Conservation (phyloP, 192 early-diverging fungal species). For the Phycomyces nitens region DNA sequence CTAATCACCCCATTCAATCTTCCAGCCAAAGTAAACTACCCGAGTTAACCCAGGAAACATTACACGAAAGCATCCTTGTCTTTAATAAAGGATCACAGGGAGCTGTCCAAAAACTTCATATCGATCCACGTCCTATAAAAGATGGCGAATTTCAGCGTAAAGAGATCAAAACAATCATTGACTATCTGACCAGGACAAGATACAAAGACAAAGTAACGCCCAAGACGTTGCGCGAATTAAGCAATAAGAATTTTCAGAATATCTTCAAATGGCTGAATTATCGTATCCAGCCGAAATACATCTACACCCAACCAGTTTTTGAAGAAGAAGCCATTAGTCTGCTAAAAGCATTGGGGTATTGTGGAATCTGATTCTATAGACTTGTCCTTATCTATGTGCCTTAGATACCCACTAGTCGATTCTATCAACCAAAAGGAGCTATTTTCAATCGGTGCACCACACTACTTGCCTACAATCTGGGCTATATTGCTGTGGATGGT, state of each 20-base stretch:
- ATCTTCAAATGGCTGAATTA: constrained; percentile 75
- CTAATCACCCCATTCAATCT: too few species aligned
- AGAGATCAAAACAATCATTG: constrained; percentile 49
- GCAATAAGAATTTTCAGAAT: constrained; percentile 61
- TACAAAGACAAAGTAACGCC: constrained; percentile 41
- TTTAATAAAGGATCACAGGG: constrained; percentile 2
- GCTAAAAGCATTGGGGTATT: constrained; percentile 52
- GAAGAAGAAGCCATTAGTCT: constrained; percentile 69
- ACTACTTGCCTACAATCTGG: constrained; percentile 66
- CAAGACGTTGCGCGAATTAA: constrained; percentile 47
- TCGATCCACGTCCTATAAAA: constrained; percentile 39
- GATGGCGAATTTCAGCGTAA: constrained; percentile 43
- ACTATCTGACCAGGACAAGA: constrained; percentile 53
- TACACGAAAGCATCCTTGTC: too few species aligned
- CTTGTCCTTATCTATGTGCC: not conserved
- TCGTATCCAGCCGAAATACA: constrained; percentile 56
- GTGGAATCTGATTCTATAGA: not conserved
- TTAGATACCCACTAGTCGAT: constrained; percentile 45
- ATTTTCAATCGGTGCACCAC: constrained; percentile 55
- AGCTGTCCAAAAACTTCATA: constrained; percentile 4
- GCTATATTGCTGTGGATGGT: constrained; percentile 71
- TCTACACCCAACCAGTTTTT: constrained; percentile 51
- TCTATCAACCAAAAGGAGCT: constrained; percentile 59
- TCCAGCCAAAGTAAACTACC: too few species aligned
- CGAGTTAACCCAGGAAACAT: too few species aligned